These are phyloP conservation scores for Wickerhamomyces bisporus DNA, from an alignment of 805 yeast genomes.

Conservation along the genomic window DNA sequence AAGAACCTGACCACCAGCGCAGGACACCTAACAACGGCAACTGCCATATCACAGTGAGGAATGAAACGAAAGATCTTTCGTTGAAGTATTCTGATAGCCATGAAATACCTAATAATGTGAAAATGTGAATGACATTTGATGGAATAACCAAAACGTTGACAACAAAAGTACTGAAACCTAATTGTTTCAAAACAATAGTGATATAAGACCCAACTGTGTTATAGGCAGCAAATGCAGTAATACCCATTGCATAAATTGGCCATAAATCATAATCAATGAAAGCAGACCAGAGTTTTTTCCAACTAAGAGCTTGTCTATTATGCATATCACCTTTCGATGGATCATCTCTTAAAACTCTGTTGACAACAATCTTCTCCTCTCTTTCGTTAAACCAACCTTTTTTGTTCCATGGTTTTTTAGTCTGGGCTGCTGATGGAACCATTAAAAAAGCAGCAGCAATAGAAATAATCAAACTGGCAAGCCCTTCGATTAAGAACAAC, in stretches of 20 bases:
- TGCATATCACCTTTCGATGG: conserved; percentile 69
- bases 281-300: conserved; percentile 33
- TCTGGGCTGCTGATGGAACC: conserved; percentile 55
- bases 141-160: conserved; percentile 51
- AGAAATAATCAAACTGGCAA: conserved; percentile 52
- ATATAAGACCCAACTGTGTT: conserved; percentile 35
- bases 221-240: conserved; percentile 35
- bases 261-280: conserved; percentile 47
- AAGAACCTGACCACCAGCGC: conserved; percentile 33
- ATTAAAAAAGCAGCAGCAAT: conserved; percentile 38
- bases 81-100: conserved; percentile 28
- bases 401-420: conserved; percentile 41
- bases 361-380: conserved; percentile 55
- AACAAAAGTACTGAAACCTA: conserved; percentile 49
- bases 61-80: conserved; percentile 22
- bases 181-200: conserved; percentile 39
- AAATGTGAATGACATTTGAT: conserved; percentile 33
- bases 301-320: conserved; percentile 48
- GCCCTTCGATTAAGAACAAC: conserved; percentile 62
- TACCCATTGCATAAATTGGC: conserved; percentile 49
- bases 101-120: conserved; percentile 31
- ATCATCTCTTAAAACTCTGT: conserved; percentile 56
- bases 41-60: conserved; percentile 27
- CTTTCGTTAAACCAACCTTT: conserved; percentile 50
- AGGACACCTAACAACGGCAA: conserved; percentile 28